Evolutionary conservation across 179 eudicot genomes (phyloP), one percentile per base, ranked within the genome.

Genomic region (Beta macrorhiza): DNA sequence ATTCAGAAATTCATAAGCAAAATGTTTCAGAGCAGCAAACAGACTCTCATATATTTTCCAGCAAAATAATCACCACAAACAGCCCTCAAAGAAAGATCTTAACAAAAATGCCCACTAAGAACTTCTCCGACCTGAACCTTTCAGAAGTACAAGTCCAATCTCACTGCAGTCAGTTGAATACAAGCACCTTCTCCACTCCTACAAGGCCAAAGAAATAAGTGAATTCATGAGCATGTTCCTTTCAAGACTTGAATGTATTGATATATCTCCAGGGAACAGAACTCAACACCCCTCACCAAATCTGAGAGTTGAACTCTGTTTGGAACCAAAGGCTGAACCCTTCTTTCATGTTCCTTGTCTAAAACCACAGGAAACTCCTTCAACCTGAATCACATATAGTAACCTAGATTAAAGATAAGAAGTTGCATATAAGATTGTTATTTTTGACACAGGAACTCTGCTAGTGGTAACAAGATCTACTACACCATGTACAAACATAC

Each of bases 121-220:
- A 67, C 62, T 52, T 59, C 76, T 81, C 55, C 56, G 71, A 93
- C 99, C 97, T 87, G 98, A 82, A 74, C 88, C 90, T 81, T 81
- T 88, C 64, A 87, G 68, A 80, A 77, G 83, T 61, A 95, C 98
- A 79, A 95, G 92, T 61, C 99, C 98, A 56, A 95, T 86, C 86
- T 95, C 99, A 83, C 94, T 83, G 89, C 97, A 95, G 79, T 95
- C 99, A 0, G 95, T 92, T 68, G 93, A 85, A 86, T 90, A 95
- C 56, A 91, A 73, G 76, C 94, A 85, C 72, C 84, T 89, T 82
- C 67, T 86, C 99, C 99, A 95, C 79, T 89, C 99, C 99, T 95
- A 81, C 57, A 86, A 72, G 81, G 63, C 47, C 61, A 59, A 64
- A 47, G 75, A 76, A 37, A 63, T 52, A 80, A 77, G 51, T 73